Evolutionary conservation across 345 rosid species (phyloP), one percentile per base, ranked within the genome.

Genomic region (Populus euphratica): DNA sequence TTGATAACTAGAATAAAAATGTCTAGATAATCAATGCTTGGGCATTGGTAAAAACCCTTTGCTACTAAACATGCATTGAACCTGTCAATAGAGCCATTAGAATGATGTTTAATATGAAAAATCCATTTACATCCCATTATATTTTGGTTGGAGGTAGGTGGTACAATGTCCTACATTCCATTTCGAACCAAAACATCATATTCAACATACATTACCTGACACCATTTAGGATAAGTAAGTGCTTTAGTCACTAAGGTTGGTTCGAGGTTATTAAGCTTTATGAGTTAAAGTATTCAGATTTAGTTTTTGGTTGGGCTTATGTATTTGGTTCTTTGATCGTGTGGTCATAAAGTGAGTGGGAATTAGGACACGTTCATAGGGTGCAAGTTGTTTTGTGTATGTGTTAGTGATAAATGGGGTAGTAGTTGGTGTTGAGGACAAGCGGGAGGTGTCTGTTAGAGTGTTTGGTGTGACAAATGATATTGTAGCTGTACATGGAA

Each of bases 191-290:
- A 43, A 5, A 59, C 27, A 25, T 43, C 2, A 8, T 5, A 25
- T 8, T 66, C 25, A 13, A 0, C 43, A 6, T 16, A 16, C 39
- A 66, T 35, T 11, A 23, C 69, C 2, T 29, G 8, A 6, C 5
- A 0, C 69, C 44, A 39, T 6, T 18, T 1, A 0, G 9, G 59
- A 0, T 18, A 1, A 17, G 2, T 6, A 0, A 52, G n/a, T 0
- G 9, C 59, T 18, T 52, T 21, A 1, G 23, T 17, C 6, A 17
- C 0, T 0, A 1, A 17, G 21, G 8, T 0, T 6, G 59, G 59
- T 52, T 52, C 3, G 0, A 20, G 2, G 17, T 18, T 7, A 18
- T 0, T 1, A 0, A 6, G 0, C 0, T 0, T 52, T 6, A 0
- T 5, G 7, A 52, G 21, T 18, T 18, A 5, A 0, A 0, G 23